A percentile compares a stretch with the other conserved stretches of the same genome.
These are phyloP conservation scores for Pythium aquatile DNA, from an alignment of 352 stramenopile species.

Conservation along the genomic window DNA sequence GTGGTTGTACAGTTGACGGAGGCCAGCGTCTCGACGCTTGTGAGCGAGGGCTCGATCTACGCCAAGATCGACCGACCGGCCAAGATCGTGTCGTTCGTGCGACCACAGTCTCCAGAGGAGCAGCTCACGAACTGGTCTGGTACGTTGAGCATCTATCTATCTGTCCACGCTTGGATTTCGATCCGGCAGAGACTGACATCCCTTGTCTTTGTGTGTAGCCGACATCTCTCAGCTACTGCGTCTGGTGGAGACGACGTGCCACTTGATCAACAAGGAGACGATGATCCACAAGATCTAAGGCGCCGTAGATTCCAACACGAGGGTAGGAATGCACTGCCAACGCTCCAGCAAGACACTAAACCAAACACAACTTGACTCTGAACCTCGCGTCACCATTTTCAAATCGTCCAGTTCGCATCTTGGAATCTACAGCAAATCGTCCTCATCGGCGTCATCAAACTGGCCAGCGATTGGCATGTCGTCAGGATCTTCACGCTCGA, in stretches of 20 bases:
- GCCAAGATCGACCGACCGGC: slow-evolving; percentile 98
- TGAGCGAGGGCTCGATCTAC: slow-evolving; percentile 93
- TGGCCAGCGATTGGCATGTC: slow-evolving; percentile 46
- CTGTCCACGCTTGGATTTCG: background rate
- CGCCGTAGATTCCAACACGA: background rate
- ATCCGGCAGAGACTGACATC: background rate
- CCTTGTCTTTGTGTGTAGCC: slow-evolving; percentile 24
- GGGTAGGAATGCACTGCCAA: background rate
- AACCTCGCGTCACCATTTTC: too few relatives aligned
- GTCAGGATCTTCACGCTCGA: slow-evolving; percentile 27
- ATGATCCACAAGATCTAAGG: slow-evolving; percentile 94
- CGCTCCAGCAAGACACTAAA: background rate
- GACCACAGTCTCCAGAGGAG: slow-evolving; percentile 89
- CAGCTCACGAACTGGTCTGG: slow-evolving; percentile 95
- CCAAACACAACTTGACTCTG: slow-evolving; percentile 7
- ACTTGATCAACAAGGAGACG: slow-evolving; percentile 99
- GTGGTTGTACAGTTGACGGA: slow-evolving; percentile 51
- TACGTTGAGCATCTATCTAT: slow-evolving; percentile 25
- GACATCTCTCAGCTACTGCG: slow-evolving; percentile 96
- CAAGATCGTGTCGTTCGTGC: slow-evolving; percentile 94
- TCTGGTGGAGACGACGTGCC: slow-evolving; percentile 96
- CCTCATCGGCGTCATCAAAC: slow-evolving; percentile 82
- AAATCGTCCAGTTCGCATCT: too few relatives aligned
- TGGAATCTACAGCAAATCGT: slow-evolving; percentile 32
- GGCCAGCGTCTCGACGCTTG: slow-evolving; percentile 84